Percentiles rank a stretch among this genome's conserved stretches.
These are phyloP conservation scores for Citrullus colocynthis DNA, from an alignment of 306 rosid genomes.

Conservation along the genomic window DNA sequence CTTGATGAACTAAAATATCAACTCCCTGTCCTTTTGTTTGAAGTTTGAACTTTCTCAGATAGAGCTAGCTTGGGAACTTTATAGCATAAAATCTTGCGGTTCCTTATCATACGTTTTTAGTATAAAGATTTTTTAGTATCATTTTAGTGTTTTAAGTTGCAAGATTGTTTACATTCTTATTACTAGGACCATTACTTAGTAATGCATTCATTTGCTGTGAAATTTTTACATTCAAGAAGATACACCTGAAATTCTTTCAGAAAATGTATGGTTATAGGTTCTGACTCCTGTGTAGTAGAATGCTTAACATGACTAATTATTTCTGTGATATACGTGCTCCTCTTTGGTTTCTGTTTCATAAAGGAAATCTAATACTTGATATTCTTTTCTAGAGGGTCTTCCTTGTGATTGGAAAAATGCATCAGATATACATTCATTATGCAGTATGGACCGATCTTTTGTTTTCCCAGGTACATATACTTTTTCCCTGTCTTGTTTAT, in stretches of 20 bases:
- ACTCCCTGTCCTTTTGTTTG: not conserved
- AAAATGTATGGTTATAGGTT: not conserved
- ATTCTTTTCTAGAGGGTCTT: slow-evolving; percentile 57
- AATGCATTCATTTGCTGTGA: not conserved
- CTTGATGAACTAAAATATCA: not conserved
- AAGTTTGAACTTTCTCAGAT: not conserved
- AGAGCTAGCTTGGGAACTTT: not conserved
- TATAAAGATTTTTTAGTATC: not conserved
- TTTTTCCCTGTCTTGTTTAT: slow-evolving; percentile 14
- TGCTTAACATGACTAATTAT: not conserved
- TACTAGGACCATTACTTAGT: too few species aligned
- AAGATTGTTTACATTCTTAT: not conserved
- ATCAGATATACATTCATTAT: slow-evolving; percentile 56
- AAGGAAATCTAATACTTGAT: slow-evolving; percentile 15
- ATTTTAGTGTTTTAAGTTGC: not conserved
- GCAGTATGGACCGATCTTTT: slow-evolving; percentile 63
- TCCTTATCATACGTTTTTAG: not conserved
- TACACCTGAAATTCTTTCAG: not conserved
- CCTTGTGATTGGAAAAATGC: slow-evolving; percentile 67
- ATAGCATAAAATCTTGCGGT: not conserved
- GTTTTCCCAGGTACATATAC: slow-evolving; percentile 72
- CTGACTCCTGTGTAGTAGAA: not conserved
- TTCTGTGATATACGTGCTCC: not conserved
- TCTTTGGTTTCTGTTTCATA: not conserved
- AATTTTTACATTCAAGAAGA: not conserved